A percentile compares a stretch with the other conserved stretches of the same genome.
Conservation (phyloP, 73 alveolate species). For the Strombidium stylifer region DNA sequence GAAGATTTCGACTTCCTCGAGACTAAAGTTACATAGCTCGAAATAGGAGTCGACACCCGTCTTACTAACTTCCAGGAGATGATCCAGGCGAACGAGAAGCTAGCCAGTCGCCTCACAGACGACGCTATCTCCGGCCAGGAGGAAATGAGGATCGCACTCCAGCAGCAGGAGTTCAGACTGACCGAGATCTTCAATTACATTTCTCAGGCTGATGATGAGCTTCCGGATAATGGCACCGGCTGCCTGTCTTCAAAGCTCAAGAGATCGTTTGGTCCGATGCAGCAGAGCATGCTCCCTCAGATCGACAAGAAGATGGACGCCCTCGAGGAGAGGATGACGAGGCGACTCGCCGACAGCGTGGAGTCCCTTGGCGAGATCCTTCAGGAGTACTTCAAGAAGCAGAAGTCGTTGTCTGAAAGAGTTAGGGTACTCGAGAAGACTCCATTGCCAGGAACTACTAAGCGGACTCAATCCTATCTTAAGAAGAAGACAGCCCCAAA, state of each 20-base stretch:
- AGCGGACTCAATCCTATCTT: too few relatives aligned
- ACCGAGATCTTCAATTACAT: neutral
- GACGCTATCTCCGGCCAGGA: neutral
- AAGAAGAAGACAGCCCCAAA: too few relatives aligned
- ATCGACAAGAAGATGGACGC: neutral
- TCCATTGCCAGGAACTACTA: conserved; percentile 1
- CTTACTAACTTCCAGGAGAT: neutral
- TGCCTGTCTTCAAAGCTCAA: neutral
- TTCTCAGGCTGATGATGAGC: neutral
- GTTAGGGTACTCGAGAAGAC: conserved; percentile 2
- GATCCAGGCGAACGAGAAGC: conserved; percentile 6
- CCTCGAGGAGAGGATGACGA: conserved; percentile 11
- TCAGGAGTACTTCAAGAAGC: conserved; percentile 7
- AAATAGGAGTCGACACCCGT: conserved; percentile 4
- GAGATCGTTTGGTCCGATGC: neutral
- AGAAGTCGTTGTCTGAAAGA: conserved; percentile 1
- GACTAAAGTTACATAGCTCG: neutral
- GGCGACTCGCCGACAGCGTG: conserved; percentile 2
- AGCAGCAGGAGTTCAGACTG: neutral
- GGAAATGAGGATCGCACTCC: neutral
- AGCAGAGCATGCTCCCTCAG: neutral
- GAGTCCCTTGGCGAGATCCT: conserved; percentile 9
- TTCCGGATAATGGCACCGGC: neutral
- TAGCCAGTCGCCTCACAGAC: conserved; percentile 4
- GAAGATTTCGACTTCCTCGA: conserved; percentile 1